Conservation (phyloP, 306 rosid species). For the Vachellia pachyceras region DNA sequence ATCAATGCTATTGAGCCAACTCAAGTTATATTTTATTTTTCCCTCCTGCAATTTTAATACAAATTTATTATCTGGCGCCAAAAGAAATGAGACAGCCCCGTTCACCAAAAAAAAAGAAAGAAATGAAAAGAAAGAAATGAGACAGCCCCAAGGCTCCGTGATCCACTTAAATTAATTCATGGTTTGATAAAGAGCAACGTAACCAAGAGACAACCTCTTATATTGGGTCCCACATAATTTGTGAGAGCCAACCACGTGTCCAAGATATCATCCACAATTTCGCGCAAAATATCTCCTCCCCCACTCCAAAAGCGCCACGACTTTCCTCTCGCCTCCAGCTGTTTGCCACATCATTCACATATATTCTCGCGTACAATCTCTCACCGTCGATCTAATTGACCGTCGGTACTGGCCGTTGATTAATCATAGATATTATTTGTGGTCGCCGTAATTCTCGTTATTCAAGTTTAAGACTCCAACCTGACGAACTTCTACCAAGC, state of each 20-base stretch:
- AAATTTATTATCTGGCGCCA: background rate
- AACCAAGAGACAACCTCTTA: constrained; percentile 31
- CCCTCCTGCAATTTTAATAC: no score
- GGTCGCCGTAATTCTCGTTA: constrained; percentile 58
- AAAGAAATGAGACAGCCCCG: background rate
- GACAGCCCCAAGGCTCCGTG: no score
- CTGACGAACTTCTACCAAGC: background rate
- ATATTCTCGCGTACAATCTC: constrained; percentile 29
- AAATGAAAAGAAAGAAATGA: no score
- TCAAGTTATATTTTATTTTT: background rate
- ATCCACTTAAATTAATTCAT: background rate
- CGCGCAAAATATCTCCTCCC: constrained; percentile 41
- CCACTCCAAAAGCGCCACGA: constrained; percentile 70
- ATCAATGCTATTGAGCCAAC: background rate
- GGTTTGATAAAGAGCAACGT: constrained; percentile 47
- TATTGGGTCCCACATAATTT: constrained; percentile 37
- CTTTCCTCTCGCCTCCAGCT: constrained; percentile 2
- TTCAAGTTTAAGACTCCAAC: constrained; percentile 24
- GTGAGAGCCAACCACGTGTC: constrained; percentile 37
- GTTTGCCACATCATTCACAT: constrained; percentile 54
- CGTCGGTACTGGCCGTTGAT: constrained; percentile 36
- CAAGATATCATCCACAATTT: constrained; percentile 38
- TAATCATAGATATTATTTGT: constrained; percentile 46
- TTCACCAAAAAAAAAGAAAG: no score
- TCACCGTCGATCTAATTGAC: constrained; percentile 35